Evolutionary conservation across 495 filamentous ascomycete species (phyloP).

Genomic region (Xylaria castorea): DNA sequence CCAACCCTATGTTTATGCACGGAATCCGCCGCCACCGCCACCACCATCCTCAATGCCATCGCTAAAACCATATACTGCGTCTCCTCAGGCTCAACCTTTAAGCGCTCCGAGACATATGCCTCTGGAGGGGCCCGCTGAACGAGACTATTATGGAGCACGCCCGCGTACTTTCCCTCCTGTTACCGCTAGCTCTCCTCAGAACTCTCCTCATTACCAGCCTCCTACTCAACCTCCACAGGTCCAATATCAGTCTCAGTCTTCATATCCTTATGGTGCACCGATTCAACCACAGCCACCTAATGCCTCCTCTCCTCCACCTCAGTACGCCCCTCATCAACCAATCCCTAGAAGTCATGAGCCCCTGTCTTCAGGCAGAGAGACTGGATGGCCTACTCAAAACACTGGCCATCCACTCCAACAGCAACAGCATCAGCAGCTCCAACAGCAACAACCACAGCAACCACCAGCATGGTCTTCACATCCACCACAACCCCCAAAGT

Average conservation of each 20-base stretch:
- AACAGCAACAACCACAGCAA: conserved; percentile 33
- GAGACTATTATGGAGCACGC: conserved; percentile 50
- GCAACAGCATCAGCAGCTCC: conserved; percentile 42
- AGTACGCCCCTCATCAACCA: conserved; percentile 43
- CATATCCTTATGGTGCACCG: conserved; percentile 41
- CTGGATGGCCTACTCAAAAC: conserved; percentile 38
- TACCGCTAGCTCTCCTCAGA: conserved; percentile 48
- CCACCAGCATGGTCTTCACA: conserved; percentile 42
- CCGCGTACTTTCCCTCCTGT: conserved; percentile 44
- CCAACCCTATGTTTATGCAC: conserved; percentile 46
- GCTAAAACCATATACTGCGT: conserved; percentile 55
- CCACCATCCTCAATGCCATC: conserved; percentile 52
- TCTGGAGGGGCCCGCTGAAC: conserved; percentile 43
- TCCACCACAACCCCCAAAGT: conserved; percentile 47
- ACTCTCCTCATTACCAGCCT: conserved; percentile 47
- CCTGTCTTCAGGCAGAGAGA: conserved; percentile 35
- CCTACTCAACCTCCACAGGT: conserved; percentile 40
- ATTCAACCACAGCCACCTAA: conserved; percentile 42
- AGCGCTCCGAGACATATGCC: conserved; percentile 46
- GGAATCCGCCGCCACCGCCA: conserved; percentile 40
- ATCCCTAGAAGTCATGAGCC: conserved; percentile 40
- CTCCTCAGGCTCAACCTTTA: conserved; percentile 49
- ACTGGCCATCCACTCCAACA: conserved; percentile 37
- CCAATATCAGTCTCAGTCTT: conserved; percentile 41
- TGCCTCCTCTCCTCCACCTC: conserved; percentile 44